phyloP scores from a whole-genome alignment of 208 protist species.

The Trichomonas vaginalis region DNA sequence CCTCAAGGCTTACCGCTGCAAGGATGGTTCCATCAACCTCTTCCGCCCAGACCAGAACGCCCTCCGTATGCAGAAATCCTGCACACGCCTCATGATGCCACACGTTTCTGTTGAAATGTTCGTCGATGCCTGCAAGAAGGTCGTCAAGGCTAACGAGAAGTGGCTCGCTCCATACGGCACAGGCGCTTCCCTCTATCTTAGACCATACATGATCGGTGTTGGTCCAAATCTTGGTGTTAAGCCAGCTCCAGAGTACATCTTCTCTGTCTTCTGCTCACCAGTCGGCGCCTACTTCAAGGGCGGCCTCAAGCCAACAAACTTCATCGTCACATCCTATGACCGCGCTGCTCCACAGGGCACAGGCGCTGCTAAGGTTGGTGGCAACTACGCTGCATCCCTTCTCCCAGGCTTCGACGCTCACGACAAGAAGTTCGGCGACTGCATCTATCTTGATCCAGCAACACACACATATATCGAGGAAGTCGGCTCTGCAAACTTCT shows the following conservation, averaged over 20 bases:
- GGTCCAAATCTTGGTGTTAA: slow-evolving; percentile 25
- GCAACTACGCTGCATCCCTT: slow-evolving; percentile 59
- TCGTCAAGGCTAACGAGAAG: slow-evolving; percentile 66
- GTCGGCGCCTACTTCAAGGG: slow-evolving; percentile 85
- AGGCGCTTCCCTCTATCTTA: slow-evolving; percentile 87
- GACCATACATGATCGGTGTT: slow-evolving; percentile 79
- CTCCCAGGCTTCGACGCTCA: slow-evolving; percentile 58
- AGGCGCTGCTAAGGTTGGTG: slow-evolving; percentile 60
- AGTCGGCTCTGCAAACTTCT: slow-evolving; percentile 45
- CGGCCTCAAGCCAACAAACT: slow-evolving; percentile 50
- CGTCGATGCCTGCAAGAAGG: slow-evolving; percentile 63
- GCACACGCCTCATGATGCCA: slow-evolving; percentile 64
- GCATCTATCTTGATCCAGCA: neutral
- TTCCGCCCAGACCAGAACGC: slow-evolving; percentile 88
- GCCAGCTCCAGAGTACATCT: slow-evolving; percentile 14
- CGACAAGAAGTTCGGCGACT: slow-evolving; percentile 58
- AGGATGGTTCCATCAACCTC: slow-evolving; percentile 59
- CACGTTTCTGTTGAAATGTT: slow-evolving; percentile 58
- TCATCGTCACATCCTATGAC: slow-evolving; percentile 65
- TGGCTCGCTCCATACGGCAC: slow-evolving; percentile 64
- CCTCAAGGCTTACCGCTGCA: slow-evolving; percentile 82
- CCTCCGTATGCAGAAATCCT: slow-evolving; percentile 59
- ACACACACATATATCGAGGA: slow-evolving; percentile 68
- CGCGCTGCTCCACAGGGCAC: slow-evolving; percentile 82
- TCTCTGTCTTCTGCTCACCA: slow-evolving; percentile 76